These are phyloP conservation scores for Seminavis robusta DNA, from an alignment of 108 stramenopile species.

Conservation along the genomic window DNA sequence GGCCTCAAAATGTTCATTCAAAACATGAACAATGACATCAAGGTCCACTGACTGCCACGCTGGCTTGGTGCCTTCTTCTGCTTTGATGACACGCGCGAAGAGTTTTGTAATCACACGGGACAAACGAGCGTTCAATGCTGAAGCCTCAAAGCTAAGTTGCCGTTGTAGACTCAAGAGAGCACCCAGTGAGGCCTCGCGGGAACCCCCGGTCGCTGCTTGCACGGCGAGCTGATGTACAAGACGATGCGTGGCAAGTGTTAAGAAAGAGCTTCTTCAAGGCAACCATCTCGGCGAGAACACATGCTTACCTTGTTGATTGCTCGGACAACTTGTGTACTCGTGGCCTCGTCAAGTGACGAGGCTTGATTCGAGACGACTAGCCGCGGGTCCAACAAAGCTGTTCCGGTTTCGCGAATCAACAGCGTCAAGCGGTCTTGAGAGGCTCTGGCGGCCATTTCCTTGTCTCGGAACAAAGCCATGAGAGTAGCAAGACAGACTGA, in stretches of 20 bases:
- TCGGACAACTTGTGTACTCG: conserved; percentile 54
- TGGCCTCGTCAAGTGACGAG: conserved; percentile 38
- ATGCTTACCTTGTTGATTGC: conserved; percentile 70
- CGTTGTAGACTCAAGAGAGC: conserved; percentile 63
- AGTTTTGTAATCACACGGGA: conserved; percentile 69
- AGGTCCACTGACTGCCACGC: too few species aligned
- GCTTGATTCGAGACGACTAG: conserved; percentile 27
- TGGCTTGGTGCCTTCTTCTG: conserved; percentile 56
- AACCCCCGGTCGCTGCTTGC: conserved; percentile 49
- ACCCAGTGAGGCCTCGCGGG: conserved; percentile 37
- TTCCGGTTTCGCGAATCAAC: conserved; percentile 46
- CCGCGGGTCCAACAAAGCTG: conserved; percentile 64
- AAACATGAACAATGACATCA: conserved; percentile 46
- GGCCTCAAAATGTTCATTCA: conserved; percentile 33
- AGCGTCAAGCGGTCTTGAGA: conserved; percentile 45
- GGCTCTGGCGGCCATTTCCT: conserved; percentile 26
- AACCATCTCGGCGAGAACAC: neutral
- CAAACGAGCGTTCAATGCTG: conserved; percentile 42
- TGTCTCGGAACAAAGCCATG: conserved; percentile 54
- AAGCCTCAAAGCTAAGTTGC: conserved; percentile 28
- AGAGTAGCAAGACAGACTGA: conserved; percentile 55
- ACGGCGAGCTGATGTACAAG: conserved; percentile 43
- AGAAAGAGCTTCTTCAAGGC: neutral
- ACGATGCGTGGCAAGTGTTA: neutral
- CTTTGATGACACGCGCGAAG: conserved; percentile 55